Base-by-base conservation (phyloP, 495 filamentous ascomycete species). In the Tuber microsphaerosporum region DNA sequence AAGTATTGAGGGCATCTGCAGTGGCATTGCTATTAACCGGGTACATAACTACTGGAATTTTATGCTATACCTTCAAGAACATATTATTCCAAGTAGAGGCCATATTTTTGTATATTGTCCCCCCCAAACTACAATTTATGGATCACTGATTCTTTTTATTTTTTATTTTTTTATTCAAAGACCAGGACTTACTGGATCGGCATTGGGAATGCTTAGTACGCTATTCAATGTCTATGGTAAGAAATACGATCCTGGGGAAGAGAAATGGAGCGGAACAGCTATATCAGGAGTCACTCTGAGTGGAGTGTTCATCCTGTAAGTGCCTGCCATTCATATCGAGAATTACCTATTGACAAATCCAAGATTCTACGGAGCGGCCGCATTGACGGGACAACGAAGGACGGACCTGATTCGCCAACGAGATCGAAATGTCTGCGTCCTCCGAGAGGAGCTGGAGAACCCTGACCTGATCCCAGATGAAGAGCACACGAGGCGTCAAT, bases 31-130 rank as follows among this genome's bases (percentile, higher is more conserved):
- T 79, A 19, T 17, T 79, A 20, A 69, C 77, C 46, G 77, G 75
- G 9, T 79, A 79, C 68, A 48, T 79, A 72, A 73, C 39, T 14
- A 79, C 77, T 22, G 77, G 77, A 34, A 44, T 79, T 43, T 39
- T 79, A 17, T 79, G 77, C 51, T 79, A 76, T 76, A 41, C 71
- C 39, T 79, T 79, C 69, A 79, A 78, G 76, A 79, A 79, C 70
- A 71, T 75, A 17, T 19, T 79, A 17, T 79, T 79, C 51, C 77
- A 79, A 19, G 71, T 79, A 68, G 77, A 79, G 76, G 65, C 72
- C 20, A 75, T 79, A 22, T 79, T 79, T 61, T 20, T 78, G 77
- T 79, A 71, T 22, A 37, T 19, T 26, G 12, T 37, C 34, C 37
- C 34, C 44, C 39, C 34, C 31, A 17, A 69, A 46, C 26, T 69